Conservation (phyloP, 2,329 filamentous ascomycete genomes). For the Onygenales sp. region DNA sequence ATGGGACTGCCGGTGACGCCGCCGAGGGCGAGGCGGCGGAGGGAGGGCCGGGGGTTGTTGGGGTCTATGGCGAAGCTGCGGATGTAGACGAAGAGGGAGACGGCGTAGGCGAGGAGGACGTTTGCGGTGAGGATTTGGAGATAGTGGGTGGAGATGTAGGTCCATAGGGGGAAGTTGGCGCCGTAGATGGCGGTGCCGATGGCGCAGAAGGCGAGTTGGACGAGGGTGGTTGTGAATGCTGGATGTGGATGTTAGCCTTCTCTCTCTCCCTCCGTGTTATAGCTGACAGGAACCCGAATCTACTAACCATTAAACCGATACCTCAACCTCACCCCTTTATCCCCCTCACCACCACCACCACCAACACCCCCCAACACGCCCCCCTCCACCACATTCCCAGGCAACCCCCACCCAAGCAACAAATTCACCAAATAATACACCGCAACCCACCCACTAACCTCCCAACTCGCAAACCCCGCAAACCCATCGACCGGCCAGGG, state of each 20-base stretch:
- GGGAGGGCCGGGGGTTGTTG: slow-evolving; percentile 56
- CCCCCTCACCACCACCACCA: slow-evolving; percentile 46
- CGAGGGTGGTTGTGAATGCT: slow-evolving; percentile 68
- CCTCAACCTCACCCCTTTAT: slow-evolving; percentile 28
- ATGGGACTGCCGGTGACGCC: slow-evolving; percentile 77
- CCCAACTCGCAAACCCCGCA: slow-evolving; percentile 57
- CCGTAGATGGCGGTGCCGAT: slow-evolving; percentile 69
- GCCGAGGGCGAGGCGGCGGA: slow-evolving; percentile 70
- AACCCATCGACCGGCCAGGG: slow-evolving; percentile 71
- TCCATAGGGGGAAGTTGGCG: slow-evolving; percentile 78
- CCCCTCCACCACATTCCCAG: slow-evolving; percentile 62
- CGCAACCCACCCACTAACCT: slow-evolving; percentile 58
- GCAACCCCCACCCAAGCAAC: slow-evolving; percentile 65
- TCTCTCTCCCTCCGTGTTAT: too few relatives aligned
- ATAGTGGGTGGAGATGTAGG: slow-evolving; percentile 86
- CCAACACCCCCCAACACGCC: slow-evolving; percentile 60
- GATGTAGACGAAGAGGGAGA: slow-evolving; percentile 76
- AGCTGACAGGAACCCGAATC: too few relatives aligned
- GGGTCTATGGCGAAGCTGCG: slow-evolving; percentile 63
- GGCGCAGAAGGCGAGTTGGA: slow-evolving; percentile 60
- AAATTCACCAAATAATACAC: slow-evolving; percentile 71
- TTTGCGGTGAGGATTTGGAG: slow-evolving; percentile 76
- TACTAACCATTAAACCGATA: slow-evolving; percentile 69
- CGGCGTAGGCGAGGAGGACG: slow-evolving; percentile 61
- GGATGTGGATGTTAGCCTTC: background rate